These are phyloP conservation scores for Pichia nanzhaoensis DNA, from an alignment of 805 yeast genomes.

Conservation along the genomic window DNA sequence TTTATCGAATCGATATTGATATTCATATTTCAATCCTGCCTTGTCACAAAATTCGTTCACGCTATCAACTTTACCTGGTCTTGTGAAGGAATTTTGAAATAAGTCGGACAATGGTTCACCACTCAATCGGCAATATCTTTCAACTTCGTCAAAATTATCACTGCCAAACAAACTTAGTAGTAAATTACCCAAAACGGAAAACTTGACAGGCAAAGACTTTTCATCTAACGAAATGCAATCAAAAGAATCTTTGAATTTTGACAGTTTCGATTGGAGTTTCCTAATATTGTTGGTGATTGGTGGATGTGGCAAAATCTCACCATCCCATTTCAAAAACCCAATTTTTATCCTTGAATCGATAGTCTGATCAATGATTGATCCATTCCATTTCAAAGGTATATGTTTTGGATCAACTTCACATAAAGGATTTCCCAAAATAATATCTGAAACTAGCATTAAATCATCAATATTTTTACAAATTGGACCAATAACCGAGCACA, in stretches of 20 bases:
- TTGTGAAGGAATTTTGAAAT: conserved; percentile 15
- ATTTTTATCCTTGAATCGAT: conserved; percentile 31
- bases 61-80: conserved; percentile 17
- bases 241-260: conserved; percentile 23
- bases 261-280: conserved; percentile 21
- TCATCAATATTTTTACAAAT: conserved; percentile 27
- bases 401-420: conserved; percentile 45
- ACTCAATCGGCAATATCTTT: conserved; percentile 19
- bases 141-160: conserved; percentile 25
- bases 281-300: conserved; percentile 44
- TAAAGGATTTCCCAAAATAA: conserved; percentile 35
- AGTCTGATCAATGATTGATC: conserved; percentile 7
- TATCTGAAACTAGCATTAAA: conserved; percentile 32
- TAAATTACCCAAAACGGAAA: conserved; percentile 24
- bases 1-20: conserved; percentile 33
- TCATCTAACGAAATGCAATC: conserved; percentile 13
- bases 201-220: conserved; percentile 18
- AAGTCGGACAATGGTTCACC: conserved; percentile 28
- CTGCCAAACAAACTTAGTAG: conserved; percentile 21
- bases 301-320: conserved; percentile 45
- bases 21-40: conserved; percentile 29
- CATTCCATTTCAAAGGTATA: conserved; percentile 46
- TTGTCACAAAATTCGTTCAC: conserved; percentile 36
- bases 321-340: conserved; percentile 42
- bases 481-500: conserved; percentile 33